Conservation (phyloP, 192 early-diverging fungal species). For the Paraglomus brasilianum region DNA sequence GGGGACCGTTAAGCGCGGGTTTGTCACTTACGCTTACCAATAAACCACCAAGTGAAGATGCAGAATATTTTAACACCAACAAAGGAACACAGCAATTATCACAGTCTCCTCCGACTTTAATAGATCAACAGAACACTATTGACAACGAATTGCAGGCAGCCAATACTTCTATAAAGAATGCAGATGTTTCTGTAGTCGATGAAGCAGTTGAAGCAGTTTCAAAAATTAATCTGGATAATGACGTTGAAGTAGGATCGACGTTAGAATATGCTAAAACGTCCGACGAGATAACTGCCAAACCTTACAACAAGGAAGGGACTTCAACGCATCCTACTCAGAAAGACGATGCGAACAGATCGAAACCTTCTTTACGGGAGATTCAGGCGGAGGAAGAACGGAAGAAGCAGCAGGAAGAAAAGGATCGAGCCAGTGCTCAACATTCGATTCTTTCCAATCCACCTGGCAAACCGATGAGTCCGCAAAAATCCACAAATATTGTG, state of each 20-base stretch:
- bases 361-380: slow-evolving; percentile 44
- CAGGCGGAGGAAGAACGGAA: slow-evolving; percentile 44
- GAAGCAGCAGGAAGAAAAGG: slow-evolving; percentile 39
- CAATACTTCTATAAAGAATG: slow-evolving; percentile 13
- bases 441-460: neutral
- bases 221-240: neutral
- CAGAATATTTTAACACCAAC: no score
- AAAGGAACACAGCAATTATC: no score
- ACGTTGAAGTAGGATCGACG: neutral
- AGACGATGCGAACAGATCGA: neutral
- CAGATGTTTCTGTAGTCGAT: slow-evolving; percentile 4
- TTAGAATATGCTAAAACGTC: slow-evolving; percentile 2
- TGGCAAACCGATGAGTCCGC: slow-evolving; percentile 5
- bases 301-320: neutral
- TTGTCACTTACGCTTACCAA: no score
- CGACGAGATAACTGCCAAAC: slow-evolving; percentile 8
- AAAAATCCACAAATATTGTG: neutral
- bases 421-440: slow-evolving; percentile 31
- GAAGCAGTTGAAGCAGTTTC: no score
- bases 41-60: no score
- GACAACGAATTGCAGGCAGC: slow-evolving; percentile 24
- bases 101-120: no score
- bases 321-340: slow-evolving; percentile 18
- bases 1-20: no score
- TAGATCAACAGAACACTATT: no score